phyloP scores from a whole-genome alignment of 306 rosid genomes.

The Mimosa pudica region DNA sequence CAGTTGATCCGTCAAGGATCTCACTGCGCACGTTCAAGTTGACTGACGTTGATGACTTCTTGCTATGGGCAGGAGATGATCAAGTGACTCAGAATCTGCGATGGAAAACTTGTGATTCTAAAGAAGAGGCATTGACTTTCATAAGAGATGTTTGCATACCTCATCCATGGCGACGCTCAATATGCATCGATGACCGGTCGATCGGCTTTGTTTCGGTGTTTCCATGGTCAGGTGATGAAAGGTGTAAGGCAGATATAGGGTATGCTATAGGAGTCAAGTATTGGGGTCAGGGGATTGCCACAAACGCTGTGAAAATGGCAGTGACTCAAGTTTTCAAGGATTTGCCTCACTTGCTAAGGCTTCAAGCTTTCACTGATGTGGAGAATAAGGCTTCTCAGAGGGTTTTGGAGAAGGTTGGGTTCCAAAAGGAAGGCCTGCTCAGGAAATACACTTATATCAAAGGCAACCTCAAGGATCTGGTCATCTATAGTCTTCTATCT shows the following conservation, averaged over 20 bases:
- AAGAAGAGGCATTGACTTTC: slow-evolving; percentile 54
- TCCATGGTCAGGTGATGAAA: slow-evolving; percentile 47
- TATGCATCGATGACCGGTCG: slow-evolving; percentile 50
- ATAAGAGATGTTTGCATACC: slow-evolving; percentile 66
- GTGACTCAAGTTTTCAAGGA: slow-evolving; percentile 50
- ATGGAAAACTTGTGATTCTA: slow-evolving; percentile 49
- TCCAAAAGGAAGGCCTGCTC: slow-evolving; percentile 48
- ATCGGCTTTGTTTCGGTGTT: slow-evolving; percentile 47
- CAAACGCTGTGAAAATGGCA: slow-evolving; percentile 46
- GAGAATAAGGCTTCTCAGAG: slow-evolving; percentile 57
- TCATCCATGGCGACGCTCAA: slow-evolving; percentile 61
- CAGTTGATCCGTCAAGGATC: slow-evolving; percentile 35
- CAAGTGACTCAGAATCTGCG: slow-evolving; percentile 37
- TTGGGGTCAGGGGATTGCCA: slow-evolving; percentile 63
- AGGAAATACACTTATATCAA: slow-evolving; percentile 43
- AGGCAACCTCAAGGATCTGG: slow-evolving; percentile 40
- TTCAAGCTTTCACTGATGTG: slow-evolving; percentile 42
- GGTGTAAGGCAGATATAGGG: slow-evolving; percentile 54
- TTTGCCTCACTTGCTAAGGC: slow-evolving; percentile 50
- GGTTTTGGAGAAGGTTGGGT: slow-evolving; percentile 59
- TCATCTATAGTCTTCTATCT: slow-evolving; percentile 37
- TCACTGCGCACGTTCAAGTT: slow-evolving; percentile 54
- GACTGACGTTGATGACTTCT: slow-evolving; percentile 57
- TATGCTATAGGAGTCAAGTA: slow-evolving; percentile 48
- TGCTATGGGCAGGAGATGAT: slow-evolving; percentile 68